Conservation (phyloP, 306 rosid species). For the Cucurbita argyrosperma region DNA sequence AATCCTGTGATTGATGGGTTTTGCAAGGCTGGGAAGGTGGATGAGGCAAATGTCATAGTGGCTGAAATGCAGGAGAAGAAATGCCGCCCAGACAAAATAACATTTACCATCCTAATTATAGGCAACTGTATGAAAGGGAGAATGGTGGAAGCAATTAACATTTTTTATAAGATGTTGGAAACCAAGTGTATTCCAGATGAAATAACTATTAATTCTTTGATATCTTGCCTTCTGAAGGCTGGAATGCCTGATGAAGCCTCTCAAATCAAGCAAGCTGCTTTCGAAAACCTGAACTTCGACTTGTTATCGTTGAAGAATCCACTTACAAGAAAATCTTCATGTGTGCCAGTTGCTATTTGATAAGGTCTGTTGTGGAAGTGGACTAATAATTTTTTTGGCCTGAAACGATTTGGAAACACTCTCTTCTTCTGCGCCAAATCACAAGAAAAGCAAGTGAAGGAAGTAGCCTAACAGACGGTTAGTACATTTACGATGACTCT, state of each 20-base stretch:
- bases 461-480: not conserved
- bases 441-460: not conserved
- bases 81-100: constrained; percentile 61
- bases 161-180: constrained; percentile 62
- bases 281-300: constrained; percentile 18
- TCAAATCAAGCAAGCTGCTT: constrained; percentile 27
- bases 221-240: constrained; percentile 66
- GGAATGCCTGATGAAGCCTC: constrained; percentile 71
- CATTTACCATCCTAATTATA: constrained; percentile 71
- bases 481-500: not conserved
- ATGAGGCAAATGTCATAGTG: constrained; percentile 56
- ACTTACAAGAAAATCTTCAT: constrained; percentile 21
- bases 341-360: constrained; percentile 28
- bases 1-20: constrained; percentile 77
- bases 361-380: constrained; percentile 7
- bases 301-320: constrained; percentile 6
- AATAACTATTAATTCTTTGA: constrained; percentile 43
- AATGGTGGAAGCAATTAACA: constrained; percentile 46
- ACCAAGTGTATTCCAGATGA: constrained; percentile 55
- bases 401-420: not conserved
- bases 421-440: not conserved
- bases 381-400: not conserved
- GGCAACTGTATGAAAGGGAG: constrained; percentile 91
- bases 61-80: constrained; percentile 62
- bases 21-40: constrained; percentile 74